Conservation (phyloP, 2,329 filamentous ascomycete species). For the Akanthomyces lecanii region DNA sequence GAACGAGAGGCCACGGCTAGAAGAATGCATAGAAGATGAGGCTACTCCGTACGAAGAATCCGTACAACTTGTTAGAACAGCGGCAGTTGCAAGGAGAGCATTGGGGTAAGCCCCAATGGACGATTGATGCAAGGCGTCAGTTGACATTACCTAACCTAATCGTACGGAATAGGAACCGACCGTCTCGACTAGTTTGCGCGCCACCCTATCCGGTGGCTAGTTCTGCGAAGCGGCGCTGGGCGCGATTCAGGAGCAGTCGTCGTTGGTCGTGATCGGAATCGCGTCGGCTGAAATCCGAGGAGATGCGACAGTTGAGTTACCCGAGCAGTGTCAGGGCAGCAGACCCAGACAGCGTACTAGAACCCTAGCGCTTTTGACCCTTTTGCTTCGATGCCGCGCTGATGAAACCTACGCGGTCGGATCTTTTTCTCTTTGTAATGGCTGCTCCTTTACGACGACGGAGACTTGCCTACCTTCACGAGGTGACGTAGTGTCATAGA, state of each 20-base stretch:
- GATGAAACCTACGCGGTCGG: background rate
- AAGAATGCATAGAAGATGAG: background rate
- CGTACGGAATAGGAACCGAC: background rate
- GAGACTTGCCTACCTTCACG: no score
- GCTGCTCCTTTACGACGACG: no score
- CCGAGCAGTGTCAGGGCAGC: background rate
- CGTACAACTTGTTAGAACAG: background rate
- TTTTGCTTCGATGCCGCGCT: background rate
- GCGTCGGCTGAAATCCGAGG: background rate
- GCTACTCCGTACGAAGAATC: background rate
- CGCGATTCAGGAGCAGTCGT: background rate
- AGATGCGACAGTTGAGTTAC: background rate
- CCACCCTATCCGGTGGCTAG: background rate
- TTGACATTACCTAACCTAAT: constrained; percentile 11
- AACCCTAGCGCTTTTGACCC: background rate
- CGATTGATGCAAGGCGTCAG: background rate
- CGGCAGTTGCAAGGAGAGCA: background rate
- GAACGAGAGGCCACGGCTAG: background rate
- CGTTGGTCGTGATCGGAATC: constrained; percentile 3
- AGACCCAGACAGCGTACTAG: background rate
- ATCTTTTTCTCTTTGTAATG: background rate
- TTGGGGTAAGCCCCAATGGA: background rate
- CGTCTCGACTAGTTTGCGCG: background rate
- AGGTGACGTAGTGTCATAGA: background rate
- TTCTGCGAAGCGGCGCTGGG: background rate